phyloP scores from a whole-genome alignment of 2,329 filamentous ascomycete species.

The Ilyonectria destructans region DNA sequence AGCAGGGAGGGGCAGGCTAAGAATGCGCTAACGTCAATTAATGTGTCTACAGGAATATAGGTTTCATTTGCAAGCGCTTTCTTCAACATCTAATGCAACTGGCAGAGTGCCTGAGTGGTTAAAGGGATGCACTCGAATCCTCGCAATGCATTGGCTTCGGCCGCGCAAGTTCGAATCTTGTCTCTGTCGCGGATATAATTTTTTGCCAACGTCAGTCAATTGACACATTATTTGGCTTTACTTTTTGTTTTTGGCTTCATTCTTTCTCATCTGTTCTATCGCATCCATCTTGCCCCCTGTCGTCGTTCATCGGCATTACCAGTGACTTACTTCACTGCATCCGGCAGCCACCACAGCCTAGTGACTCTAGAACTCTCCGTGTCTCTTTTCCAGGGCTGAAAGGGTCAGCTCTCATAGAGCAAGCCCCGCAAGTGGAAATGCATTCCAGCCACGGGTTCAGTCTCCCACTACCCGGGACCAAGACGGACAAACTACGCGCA shows the following conservation, averaged over 20 bases:
- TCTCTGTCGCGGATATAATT: slow-evolving; percentile 34
- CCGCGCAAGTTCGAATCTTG: slow-evolving; percentile 39
- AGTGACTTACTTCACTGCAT: no score
- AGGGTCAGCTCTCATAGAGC: background rate
- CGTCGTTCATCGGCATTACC: no score
- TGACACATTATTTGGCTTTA: background rate
- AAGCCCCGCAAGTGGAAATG: background rate
- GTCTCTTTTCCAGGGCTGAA: no score
- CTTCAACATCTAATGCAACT: slow-evolving; percentile 8
- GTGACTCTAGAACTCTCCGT: no score
- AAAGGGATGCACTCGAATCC: slow-evolving; percentile 38
- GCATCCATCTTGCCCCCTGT: no score
- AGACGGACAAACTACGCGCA: background rate
- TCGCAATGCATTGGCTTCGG: slow-evolving; percentile 38
- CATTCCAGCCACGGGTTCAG: background rate
- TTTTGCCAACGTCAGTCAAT: background rate
- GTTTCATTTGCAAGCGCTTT: rapidly evolving
- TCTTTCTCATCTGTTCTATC: background rate
- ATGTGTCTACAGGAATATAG: background rate
- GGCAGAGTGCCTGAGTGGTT: slow-evolving; percentile 39
- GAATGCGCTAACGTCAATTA: background rate
- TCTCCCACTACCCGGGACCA: background rate
- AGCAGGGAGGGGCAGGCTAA: background rate
- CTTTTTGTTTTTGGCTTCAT: background rate
- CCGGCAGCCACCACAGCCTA: no score